These are phyloP conservation scores for Apiospora saccharicola DNA, from an alignment of 2,329 filamentous ascomycete genomes.

Conservation along the genomic window DNA sequence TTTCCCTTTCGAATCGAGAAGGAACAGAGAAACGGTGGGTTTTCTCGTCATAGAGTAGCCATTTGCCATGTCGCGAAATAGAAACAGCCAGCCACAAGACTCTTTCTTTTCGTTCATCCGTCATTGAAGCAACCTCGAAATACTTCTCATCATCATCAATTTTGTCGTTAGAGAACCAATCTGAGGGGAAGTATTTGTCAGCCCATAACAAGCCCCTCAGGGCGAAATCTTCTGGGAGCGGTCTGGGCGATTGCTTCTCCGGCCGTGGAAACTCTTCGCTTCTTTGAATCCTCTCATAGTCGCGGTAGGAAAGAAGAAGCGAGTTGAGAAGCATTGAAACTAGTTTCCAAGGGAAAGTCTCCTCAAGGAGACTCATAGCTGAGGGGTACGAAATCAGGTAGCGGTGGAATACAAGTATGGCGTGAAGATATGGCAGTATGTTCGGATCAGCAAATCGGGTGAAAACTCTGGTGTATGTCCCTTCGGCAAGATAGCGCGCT, in stretches of 20 bases:
- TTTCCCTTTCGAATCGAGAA: constrained; percentile 46
- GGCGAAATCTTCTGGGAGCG: constrained; percentile 73
- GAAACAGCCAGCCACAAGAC: constrained; percentile 64
- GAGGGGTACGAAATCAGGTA: constrained; percentile 50
- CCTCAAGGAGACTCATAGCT: constrained; percentile 54
- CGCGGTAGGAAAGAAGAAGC: constrained; percentile 41
- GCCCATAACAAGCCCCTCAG: constrained; percentile 68
- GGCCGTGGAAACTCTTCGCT: constrained; percentile 54
- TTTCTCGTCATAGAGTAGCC: constrained; percentile 53
- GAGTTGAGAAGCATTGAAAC: constrained; percentile 52
- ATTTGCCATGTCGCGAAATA: constrained; percentile 52
- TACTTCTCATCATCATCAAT: constrained; percentile 73
- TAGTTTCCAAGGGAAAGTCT: constrained; percentile 60
- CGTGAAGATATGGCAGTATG: constrained; percentile 68
- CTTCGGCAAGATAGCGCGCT: constrained; percentile 35
- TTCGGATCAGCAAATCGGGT: constrained; percentile 63
- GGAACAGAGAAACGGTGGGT: constrained; percentile 49
- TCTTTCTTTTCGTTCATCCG: constrained; percentile 62
- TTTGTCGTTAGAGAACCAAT: constrained; percentile 65
- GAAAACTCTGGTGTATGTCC: constrained; percentile 50
- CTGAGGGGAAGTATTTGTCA: constrained; percentile 62
- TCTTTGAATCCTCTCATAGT: constrained; percentile 47
- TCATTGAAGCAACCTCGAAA: constrained; percentile 68
- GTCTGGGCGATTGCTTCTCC: constrained; percentile 54
- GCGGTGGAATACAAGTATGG: constrained; percentile 65